Percentiles rank a stretch among this genome's conserved stretches.
Evolutionary conservation across 306 rosid species (phyloP).

Genomic region (Ormosia emarginata): DNA sequence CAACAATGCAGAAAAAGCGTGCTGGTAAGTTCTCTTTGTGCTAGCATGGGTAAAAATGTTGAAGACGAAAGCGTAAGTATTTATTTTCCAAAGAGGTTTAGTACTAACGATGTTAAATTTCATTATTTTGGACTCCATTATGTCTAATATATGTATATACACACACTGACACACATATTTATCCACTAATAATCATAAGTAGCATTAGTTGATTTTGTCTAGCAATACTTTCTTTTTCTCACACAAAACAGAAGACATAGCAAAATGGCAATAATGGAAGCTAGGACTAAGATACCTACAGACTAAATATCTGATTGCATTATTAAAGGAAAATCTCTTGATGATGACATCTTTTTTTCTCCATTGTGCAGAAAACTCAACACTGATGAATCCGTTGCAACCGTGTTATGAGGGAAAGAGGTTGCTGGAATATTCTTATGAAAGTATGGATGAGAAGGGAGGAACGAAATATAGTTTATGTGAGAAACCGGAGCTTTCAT

Average conservation of each 20-base stretch:
- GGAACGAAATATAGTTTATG: slow-evolving; percentile 18
- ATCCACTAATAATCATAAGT: too few relatives aligned
- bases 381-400: slow-evolving; percentile 33
- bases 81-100: neutral
- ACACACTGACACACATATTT: too few relatives aligned
- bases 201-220: neutral
- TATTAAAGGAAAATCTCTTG: neutral
- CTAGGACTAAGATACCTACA: neutral
- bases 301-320: neutral
- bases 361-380: slow-evolving; percentile 6
- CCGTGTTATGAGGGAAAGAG: slow-evolving; percentile 20
- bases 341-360: neutral
- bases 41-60: neutral
- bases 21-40: slow-evolving; percentile 9
- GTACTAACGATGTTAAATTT: neutral
- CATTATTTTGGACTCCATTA: neutral
- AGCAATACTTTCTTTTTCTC: neutral
- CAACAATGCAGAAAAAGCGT: neutral
- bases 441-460: slow-evolving; percentile 18
- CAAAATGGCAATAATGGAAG: neutral
- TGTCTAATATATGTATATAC: neutral
- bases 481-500: slow-evolving; percentile 16
- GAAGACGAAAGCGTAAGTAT: neutral
- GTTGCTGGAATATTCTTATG: neutral
- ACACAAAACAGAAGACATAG: neutral